A percentile compares a stretch with the other conserved stretches of the same genome.
Evolutionary conservation across 164 flowering plant genomes (phyloP).

Genomic region (Dillenia suffruticosa): DNA sequence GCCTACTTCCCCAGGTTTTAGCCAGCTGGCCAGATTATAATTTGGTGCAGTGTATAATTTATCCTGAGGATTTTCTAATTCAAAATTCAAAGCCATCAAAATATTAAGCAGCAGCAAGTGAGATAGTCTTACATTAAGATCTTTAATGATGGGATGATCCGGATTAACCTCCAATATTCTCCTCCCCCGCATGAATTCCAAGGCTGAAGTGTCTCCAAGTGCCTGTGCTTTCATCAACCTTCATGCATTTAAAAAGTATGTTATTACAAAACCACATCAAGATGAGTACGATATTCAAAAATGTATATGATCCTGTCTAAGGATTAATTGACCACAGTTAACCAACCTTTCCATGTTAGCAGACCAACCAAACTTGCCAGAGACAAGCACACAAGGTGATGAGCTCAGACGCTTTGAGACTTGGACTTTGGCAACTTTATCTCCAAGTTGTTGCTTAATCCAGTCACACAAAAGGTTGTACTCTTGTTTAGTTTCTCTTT

Average conservation of each 20-base stretch:
- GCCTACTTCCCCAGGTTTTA: too few relatives aligned
- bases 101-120: too few relatives aligned
- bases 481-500: conserved; percentile 81
- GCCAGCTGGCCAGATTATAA: too few relatives aligned
- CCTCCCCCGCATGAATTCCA: conserved; percentile 96
- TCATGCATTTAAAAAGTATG: conserved; percentile 8
- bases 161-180: conserved; percentile 89
- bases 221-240: conserved; percentile 98
- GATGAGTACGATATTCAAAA: neutral
- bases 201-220: conserved; percentile 75
- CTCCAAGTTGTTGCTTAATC: conserved; percentile 97
- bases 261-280: neutral
- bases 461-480: conserved; percentile 87
- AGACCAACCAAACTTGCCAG: conserved; percentile 99
- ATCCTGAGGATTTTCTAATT: too few relatives aligned
- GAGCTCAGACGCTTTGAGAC: conserved; percentile 87
- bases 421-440: conserved; percentile 94
- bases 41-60: too few relatives aligned
- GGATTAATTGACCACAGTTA: neutral
- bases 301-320: too few relatives aligned
- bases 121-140: conserved; percentile 59
- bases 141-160: conserved; percentile 89
- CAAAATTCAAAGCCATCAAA: too few relatives aligned
- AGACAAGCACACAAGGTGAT: conserved; percentile 97
- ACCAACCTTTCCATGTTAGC: conserved; percentile 98